These are phyloP conservation scores for Austroboletus niveus DNA, from an alignment of 1,284 basidiomycete genomes.

Conservation along the genomic window DNA sequence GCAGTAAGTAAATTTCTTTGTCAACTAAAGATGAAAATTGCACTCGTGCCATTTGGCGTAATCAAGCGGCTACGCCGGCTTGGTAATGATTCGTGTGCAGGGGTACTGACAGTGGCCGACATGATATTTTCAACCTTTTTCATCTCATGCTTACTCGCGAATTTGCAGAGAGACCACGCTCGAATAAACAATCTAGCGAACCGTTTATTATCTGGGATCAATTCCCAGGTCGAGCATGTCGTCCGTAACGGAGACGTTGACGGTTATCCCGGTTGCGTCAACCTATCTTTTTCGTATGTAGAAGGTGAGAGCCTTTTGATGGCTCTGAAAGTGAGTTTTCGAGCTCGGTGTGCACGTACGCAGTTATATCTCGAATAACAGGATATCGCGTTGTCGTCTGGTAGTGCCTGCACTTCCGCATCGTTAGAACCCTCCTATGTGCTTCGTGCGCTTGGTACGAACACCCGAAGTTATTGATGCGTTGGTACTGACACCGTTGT, in stretches of 20 bases:
- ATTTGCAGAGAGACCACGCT: conserved; percentile 74
- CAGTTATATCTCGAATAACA: conserved; percentile 30
- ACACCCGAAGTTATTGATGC: background rate
- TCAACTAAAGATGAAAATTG: conserved; percentile 52
- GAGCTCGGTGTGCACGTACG: background rate
- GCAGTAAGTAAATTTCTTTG: conserved; percentile 57
- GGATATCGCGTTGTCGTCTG: conserved; percentile 97
- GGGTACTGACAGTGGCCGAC: conserved; percentile 71
- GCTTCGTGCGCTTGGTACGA: conserved; percentile 84
- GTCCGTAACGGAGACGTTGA: conserved; percentile 90
- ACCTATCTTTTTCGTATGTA: conserved; percentile 95
- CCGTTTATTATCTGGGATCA: conserved; percentile 82
- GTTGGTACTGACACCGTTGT: conserved; percentile 2
- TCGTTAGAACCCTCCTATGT: conserved; percentile 99
- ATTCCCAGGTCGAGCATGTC: conserved; percentile 83
- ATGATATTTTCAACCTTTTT: conserved; percentile 8
- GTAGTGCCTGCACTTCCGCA: conserved; percentile 97
- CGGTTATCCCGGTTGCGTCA: conserved; percentile 92
- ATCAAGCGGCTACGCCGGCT: conserved; percentile 50
- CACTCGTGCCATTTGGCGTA: conserved; percentile 33
- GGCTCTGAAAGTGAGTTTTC: conserved; percentile 87
- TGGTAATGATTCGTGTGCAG: conserved; percentile 76
- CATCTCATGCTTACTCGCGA: conserved; percentile 9
- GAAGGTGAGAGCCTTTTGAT: conserved; percentile 97
- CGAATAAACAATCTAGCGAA: conserved; percentile 78